Conservation (phyloP, 2,329 filamentous ascomycete genomes). For the Cercospora brassicicola region DNA sequence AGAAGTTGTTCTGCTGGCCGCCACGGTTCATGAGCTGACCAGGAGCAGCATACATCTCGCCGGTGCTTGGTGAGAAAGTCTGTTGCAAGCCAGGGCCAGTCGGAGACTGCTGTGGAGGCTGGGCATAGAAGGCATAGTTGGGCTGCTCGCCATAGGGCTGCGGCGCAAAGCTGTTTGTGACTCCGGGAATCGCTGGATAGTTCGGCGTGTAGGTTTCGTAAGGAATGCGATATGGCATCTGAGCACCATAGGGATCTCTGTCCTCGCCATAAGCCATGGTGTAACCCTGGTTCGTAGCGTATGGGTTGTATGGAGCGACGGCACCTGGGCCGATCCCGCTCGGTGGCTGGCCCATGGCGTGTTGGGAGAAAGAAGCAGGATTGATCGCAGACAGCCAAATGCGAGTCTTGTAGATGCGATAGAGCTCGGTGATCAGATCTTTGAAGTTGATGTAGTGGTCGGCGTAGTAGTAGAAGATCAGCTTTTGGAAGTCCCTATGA, state of each 20-base stretch:
- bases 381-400: constrained; percentile 99
- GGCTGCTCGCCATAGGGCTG: constrained; percentile 9
- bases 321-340: constrained; percentile 42
- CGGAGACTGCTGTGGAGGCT: neutral
- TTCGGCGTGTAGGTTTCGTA: constrained; percentile 40
- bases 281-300: constrained; percentile 33
- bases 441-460: constrained; percentile 99
- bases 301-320: constrained; percentile 29
- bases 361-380: constrained; percentile 74
- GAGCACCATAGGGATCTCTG: constrained; percentile 38
- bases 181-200: constrained; percentile 37
- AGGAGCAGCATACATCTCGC: neutral
- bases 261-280: constrained; percentile 38
- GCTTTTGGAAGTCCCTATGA: constrained; percentile 91
- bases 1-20: constrained; percentile 17
- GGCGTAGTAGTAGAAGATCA: constrained; percentile 98
- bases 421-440: constrained; percentile 90
- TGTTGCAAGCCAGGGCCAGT: neutral
- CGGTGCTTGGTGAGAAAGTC: constrained; percentile 6
- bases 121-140: constrained; percentile 15
- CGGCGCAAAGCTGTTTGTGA: constrained; percentile 36
- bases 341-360: constrained; percentile 39
- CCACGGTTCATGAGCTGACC: constrained; percentile 5
- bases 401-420: constrained; percentile 98
- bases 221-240: constrained; percentile 36